Base-by-base conservation (phyloP, 2,329 filamentous ascomycete genomes). In the Emydomyces testavorans region DNA sequence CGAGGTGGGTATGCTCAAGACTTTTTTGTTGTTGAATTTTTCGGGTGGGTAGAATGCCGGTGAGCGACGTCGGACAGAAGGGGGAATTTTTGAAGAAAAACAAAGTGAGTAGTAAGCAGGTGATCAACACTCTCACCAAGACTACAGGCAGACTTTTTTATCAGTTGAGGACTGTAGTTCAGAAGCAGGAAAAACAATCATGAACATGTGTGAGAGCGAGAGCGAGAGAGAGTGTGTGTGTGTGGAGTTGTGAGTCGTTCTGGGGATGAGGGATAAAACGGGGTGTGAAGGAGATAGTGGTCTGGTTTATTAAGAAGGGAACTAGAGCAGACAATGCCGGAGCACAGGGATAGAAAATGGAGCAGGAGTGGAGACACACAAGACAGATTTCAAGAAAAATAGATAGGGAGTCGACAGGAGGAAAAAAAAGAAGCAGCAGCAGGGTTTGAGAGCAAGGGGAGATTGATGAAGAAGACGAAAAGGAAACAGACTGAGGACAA, bases 391-490 rank as follows among this genome's bases (percentile, higher is more conserved):
- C 39, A 50, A 46, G 37, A 50, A 54, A 52, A 55, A 48, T 45
- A 44, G 46, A 54, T 52, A 55, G 55, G 53, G 52, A 53, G 46
- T 53, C 53, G 31, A 29, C 58, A 58, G 50, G 59, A 57, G 55
- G 56, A 57, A 49, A 61, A 58, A 48, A 57, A 57, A 54, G 61
- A 58, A 37, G 32, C 8, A 50, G 48, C 28, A 42, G 23, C 24
- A 46, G 34, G 38, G 23, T 21, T 39, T 34, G 35, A 11, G 18
- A 45, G 29, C 31, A 36, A 26, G 41, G 31, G 42, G 11, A 16
- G 3, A 10, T 15, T 6, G 38, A 24, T 4, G 24, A 28, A 6
- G 18, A 4, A 6, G 23, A 15, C 13, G 23, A 41, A 13, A 10
- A 18, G 23, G 11, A 13, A 20, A 41, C 11, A 23, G 24, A 23